Base-by-base conservation (phyloP, 1,284 basidiomycete genomes). In the Malassezia psittaci region DNA sequence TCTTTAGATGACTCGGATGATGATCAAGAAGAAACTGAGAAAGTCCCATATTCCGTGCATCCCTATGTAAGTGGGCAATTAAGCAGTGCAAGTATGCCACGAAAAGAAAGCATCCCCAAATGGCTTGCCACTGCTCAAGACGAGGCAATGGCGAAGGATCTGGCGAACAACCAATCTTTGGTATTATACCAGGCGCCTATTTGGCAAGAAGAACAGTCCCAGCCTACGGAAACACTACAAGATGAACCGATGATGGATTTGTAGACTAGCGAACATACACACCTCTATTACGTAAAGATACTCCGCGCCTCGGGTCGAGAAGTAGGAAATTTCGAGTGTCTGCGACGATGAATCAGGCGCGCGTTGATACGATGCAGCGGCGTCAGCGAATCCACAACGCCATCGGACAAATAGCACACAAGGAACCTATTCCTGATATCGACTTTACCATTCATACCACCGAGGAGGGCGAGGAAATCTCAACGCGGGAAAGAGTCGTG, bases 381-480 rank as follows among this genome's bases (percentile, higher is more conserved):
- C 60, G 64, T 44, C 60, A 68, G 51, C 59, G 62, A 46, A 60
- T 68, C 16, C 62, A 64, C 48, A 69, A 69, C 32, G 69, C 67
- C 45, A 59, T 65, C 33, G 63, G 59, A 39, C 63, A 72, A 51
- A 74, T 74, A 47, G 59, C 62, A 41, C 62, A 69, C 59, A 71
- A 71, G 54, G 48, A 51, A 16, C 64, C 60, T 13, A 57, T 63
- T 11, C 67, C 68, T 29, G 67, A 68, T 43, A 71, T 76, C 59
- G 76, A 78, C 61, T 78, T 77, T 57, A 76, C 76, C n/a, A 49
- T 74, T 15, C 70, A 77, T 60, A 73, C 72, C 35, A 70, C 70
- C 39, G 77, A 78, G 40, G 77, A 78, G 55, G 77, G 77, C 21
- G 69, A 74, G 32, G 67, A 68, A 36, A 74, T 77, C 51, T 76